Evolutionary conservation across 2,329 filamentous ascomycete genomes (phyloP).

Genomic region (Mycosphaerella sp.): DNA sequence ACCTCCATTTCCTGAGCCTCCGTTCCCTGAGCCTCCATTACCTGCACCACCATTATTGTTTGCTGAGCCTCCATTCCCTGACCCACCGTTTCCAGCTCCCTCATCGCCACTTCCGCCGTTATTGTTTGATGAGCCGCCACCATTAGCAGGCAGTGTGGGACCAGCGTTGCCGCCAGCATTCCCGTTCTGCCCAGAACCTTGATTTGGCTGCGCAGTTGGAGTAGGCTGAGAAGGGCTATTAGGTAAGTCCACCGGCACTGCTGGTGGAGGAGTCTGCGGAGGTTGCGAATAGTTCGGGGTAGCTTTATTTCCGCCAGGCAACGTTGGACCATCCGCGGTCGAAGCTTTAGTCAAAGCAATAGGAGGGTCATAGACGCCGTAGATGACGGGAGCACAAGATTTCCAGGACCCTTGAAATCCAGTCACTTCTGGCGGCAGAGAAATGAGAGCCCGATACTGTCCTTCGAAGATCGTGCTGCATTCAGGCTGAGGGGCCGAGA

Average conservation of each 20-base stretch:
- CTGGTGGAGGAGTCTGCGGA: not conserved
- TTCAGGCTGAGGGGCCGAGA: constrained; percentile 8
- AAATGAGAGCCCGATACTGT: constrained; percentile 15
- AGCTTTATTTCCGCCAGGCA: constrained; percentile 5
- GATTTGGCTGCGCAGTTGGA: not conserved
- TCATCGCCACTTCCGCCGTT: not conserved
- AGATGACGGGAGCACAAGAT: constrained; percentile 14
- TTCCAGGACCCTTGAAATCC: constrained; percentile 14
- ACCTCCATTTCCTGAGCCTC: not conserved
- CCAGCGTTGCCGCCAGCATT: not conserved
- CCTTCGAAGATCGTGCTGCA: constrained; percentile 21
- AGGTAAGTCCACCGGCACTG: not conserved
- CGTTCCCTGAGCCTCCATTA: not conserved
- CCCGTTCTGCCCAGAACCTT: not conserved
- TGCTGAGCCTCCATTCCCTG: not conserved
- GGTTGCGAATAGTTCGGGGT: not conserved
- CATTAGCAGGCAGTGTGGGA: constrained; percentile 1
- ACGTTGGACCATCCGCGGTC: not conserved
- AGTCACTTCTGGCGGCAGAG: constrained; percentile 15
- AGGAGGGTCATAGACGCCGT: constrained; percentile 19
- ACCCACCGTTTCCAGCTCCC: not conserved
- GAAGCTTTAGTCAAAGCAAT: constrained; percentile 12
- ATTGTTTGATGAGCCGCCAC: not conserved
- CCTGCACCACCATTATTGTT: no score
- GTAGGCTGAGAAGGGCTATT: not conserved